phyloP scores from a whole-genome alignment of 495 filamentous ascomycete species.

The Beverwykella pulmonaria region DNA sequence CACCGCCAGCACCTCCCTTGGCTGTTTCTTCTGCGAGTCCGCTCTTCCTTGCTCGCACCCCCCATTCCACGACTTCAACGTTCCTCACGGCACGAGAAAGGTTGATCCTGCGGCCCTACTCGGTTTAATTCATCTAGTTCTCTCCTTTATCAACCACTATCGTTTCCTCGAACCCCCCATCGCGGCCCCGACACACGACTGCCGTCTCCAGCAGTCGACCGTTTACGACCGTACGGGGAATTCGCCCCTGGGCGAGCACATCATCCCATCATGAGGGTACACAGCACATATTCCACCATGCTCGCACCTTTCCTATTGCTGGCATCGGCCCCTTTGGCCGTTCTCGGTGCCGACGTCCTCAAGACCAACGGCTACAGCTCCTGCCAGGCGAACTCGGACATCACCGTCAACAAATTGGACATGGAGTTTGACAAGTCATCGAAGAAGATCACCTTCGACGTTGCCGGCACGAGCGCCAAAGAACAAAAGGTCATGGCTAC shows the following conservation, averaged over 20 bases:
- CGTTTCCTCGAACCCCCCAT: not conserved
- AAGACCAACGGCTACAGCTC: constrained; percentile 77
- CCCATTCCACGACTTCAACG: not conserved
- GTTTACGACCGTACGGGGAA: not conserved
- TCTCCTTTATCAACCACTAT: constrained; percentile 8
- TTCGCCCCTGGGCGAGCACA: constrained; percentile 29
- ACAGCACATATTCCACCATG: constrained; percentile 36
- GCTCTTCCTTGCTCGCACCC: constrained; percentile 1
- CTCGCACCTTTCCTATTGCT: constrained; percentile 43
- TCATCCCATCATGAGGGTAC: constrained; percentile 27
- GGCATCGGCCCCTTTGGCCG: constrained; percentile 49
- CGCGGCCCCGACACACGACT: not conserved
- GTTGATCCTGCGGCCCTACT: constrained; percentile 37
- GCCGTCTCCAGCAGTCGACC: not conserved
- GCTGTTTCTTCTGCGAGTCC: constrained; percentile 4
- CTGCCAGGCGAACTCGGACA: constrained; percentile 66
- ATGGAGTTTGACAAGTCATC: constrained; percentile 76
- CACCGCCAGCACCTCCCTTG: not conserved
- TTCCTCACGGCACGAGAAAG: constrained; percentile 34
- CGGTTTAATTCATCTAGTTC: constrained; percentile 30
- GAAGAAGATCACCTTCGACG: constrained; percentile 76
- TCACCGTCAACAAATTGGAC: constrained; percentile 73
- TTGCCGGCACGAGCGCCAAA: constrained; percentile 73
- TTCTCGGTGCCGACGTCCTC: constrained; percentile 68
- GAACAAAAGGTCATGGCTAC: constrained; percentile 80